These are phyloP conservation scores for Penicillium concentricum DNA, from an alignment of 2,329 filamentous ascomycete genomes.

Conservation along the genomic window DNA sequence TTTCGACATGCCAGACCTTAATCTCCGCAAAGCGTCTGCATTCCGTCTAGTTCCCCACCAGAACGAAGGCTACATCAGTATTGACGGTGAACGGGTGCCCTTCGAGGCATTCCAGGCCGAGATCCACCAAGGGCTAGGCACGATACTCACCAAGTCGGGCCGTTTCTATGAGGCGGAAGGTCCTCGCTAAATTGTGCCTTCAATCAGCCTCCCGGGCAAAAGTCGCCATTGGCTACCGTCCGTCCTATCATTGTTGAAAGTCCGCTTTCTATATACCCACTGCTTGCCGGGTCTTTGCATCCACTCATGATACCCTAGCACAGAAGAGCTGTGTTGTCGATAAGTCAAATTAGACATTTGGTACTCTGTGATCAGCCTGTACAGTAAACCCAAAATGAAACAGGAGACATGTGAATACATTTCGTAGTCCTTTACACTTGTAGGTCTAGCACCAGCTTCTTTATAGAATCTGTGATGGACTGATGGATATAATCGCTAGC, in stretches of 20 bases:
- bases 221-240: slow-evolving; percentile 4
- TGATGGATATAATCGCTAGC: slow-evolving; percentile 7
- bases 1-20: slow-evolving; percentile 75
- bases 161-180: slow-evolving; percentile 65
- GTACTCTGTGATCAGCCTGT: slow-evolving; percentile 10
- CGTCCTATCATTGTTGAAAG: not conserved
- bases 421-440: not conserved
- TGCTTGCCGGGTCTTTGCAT: slow-evolving; percentile 22
- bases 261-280: slow-evolving; percentile 8
- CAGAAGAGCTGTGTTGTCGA: slow-evolving; percentile 21
- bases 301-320: slow-evolving; percentile 35
- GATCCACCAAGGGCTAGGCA: slow-evolving; percentile 77
- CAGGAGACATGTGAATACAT: slow-evolving; percentile 11
- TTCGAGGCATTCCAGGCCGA: slow-evolving; percentile 92
- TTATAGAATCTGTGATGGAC: not conserved
- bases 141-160: slow-evolving; percentile 74
- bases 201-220: not conserved
- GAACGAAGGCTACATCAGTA: slow-evolving; percentile 79
- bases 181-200: slow-evolving; percentile 21
- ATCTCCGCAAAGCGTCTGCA: slow-evolving; percentile 80
- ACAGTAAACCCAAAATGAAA: slow-evolving; percentile 8
- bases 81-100: slow-evolving; percentile 84
- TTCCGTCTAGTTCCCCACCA: slow-evolving; percentile 79
- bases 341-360: slow-evolving; percentile 6
- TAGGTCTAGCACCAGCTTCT: not conserved